phyloP scores from a whole-genome alignment of 352 stramenopile species.

The Phytophthora boehmeriae region DNA sequence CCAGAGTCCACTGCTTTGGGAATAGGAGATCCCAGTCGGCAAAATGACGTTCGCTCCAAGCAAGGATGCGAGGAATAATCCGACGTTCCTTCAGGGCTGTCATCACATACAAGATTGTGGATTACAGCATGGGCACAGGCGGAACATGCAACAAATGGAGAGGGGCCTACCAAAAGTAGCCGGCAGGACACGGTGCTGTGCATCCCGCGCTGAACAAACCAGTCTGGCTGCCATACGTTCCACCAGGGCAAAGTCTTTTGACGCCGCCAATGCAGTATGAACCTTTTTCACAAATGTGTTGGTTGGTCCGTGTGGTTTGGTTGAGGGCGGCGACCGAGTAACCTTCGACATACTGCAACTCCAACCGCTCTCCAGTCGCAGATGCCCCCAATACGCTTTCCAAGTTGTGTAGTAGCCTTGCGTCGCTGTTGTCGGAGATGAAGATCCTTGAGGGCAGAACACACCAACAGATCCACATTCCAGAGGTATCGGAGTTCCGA shows the following conservation, averaged over 20 bases:
- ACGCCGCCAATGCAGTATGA: constrained; percentile 60
- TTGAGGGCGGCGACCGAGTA: constrained; percentile 33
- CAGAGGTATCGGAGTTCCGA: constrained; percentile 32
- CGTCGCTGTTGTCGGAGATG: constrained; percentile 36
- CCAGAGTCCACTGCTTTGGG: constrained; percentile 45
- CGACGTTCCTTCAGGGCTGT: constrained; percentile 51
- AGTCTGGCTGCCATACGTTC: constrained; percentile 46
- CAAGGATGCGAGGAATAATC: constrained; percentile 48
- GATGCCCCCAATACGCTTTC: constrained; percentile 18
- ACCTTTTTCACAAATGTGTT: constrained; percentile 58
- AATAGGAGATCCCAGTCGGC: constrained; percentile 41
- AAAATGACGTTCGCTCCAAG: constrained; percentile 43
- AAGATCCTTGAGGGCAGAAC: constrained; percentile 62
- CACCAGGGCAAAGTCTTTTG: constrained; percentile 55
- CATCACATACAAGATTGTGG: not conserved
- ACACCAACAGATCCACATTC: constrained; percentile 43
- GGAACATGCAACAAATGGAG: not conserved
- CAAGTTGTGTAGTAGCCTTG: constrained; percentile 69
- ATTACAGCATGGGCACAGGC: not conserved
- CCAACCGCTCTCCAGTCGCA: constrained; percentile 16
- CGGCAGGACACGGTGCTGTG: constrained; percentile 58
- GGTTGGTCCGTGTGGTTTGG: constrained; percentile 45
- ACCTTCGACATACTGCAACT: constrained; percentile 54
- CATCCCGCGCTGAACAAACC: constrained; percentile 52
- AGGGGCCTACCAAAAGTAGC: constrained; percentile 66